Conservation (phyloP, 495 filamentous ascomycete species). For the Trichodelitschia bisporula region DNA sequence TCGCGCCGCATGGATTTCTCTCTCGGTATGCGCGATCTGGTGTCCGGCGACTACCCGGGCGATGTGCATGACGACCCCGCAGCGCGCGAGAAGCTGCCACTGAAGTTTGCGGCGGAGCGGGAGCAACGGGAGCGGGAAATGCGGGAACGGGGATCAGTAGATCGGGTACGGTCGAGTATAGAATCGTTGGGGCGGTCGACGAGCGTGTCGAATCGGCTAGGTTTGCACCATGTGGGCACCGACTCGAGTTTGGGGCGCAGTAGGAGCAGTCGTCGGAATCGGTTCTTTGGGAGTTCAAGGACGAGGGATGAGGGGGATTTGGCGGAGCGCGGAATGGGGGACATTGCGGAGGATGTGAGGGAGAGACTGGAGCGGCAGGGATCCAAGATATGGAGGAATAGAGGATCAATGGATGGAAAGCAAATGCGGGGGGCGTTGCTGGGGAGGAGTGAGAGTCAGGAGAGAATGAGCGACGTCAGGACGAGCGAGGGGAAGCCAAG, state of each 20-base stretch:
- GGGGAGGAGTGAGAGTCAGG: too few relatives aligned
- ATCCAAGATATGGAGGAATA: too few relatives aligned
- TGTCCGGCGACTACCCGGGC: constrained; percentile 33
- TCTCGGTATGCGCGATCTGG: constrained; percentile 37
- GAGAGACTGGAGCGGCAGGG: constrained; percentile 3
- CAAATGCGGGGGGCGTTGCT: too few relatives aligned
- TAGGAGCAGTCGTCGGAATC: constrained; percentile 13
- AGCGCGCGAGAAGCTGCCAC: constrained; percentile 6
- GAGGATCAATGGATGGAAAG: too few relatives aligned
- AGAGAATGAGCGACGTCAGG: too few relatives aligned
- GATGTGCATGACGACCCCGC: constrained; percentile 38
- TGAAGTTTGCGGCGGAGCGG: constrained; percentile 2
- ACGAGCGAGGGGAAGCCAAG: constrained; percentile 1
- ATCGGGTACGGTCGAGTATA: too few relatives aligned
- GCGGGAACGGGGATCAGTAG: too few relatives aligned
- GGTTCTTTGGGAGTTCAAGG: constrained; percentile 13
- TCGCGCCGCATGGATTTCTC: constrained; percentile 53
- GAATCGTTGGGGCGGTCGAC: constrained; percentile 8
- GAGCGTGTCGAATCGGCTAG: constrained; percentile 5
- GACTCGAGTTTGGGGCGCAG: constrained; percentile 6
- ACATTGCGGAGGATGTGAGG: constrained; percentile 12
- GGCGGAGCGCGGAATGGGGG: constrained; percentile 15
- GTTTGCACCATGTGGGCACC: constrained; percentile 9
- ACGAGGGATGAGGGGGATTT: constrained; percentile 7
- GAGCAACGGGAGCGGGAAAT: too few relatives aligned